Evolutionary conservation across 768 basidiomycete genomes (phyloP), one percentile per base, ranked within the genome.

Genomic region (Pulveroboletus sp.): DNA sequence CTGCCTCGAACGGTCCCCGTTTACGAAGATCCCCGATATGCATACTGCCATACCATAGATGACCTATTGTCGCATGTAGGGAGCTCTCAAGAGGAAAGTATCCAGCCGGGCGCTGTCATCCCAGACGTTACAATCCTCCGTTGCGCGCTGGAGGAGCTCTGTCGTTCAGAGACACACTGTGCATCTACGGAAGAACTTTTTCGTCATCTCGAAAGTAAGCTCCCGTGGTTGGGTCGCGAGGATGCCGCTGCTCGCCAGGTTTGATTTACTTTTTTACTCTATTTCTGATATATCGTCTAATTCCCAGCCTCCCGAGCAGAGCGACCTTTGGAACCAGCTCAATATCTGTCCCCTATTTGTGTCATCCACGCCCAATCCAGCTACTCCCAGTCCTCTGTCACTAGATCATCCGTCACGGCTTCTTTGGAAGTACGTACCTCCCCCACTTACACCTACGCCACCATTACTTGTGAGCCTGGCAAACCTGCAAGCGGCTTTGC

Each of bases 151-250:
- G 67, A 72, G 28, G 82, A 82, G 41, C 71, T 74, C 50, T 65
- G 58, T 46, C 72, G 57, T 57, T 69, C 64, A 18, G 72, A 72
- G 42, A 39, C 51, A 6, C 65, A 71, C 27, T 68, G 72, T 35
- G 74, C 79, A 18, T 77, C 76, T 1, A 78, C 83, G 0, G 78
- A 82, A 21, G 80, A 81, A 28, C 60, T 89, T 3, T 86, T 87
- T 59, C 69, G 66, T 27, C 66, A 76, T 49, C 67, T 89, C 40
- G 82, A 83, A 58, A 70, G 67, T 15, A 76, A 79, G 57, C 65
- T 87, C 18, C 74, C 79, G 5, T 85, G 82, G 81, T 61, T 88
- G 39, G 59, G 69, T 8, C 68, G 76, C 1, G 76, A 76, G 39
- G 76, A 78, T 13, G 84, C 79, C 8, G 58, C 72, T 15, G 50